These are phyloP conservation scores for Luffa aegyptiaca DNA, from an alignment of 306 rosid genomes.

Conservation along the genomic window DNA sequence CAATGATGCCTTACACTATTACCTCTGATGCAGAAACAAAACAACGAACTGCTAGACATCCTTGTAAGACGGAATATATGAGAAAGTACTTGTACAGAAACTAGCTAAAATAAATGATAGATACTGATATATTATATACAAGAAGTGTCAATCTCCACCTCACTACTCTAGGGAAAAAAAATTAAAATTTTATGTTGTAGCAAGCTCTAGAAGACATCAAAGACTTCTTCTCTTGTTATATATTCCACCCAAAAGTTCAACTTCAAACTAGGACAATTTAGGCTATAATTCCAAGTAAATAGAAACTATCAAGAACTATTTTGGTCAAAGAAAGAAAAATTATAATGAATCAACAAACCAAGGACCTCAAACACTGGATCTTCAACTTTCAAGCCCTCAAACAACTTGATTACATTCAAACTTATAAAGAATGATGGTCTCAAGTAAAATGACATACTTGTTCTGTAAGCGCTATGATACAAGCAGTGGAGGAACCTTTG, in stretches of 20 bases:
- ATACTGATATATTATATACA: neutral
- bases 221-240: neutral
- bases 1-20: constrained; percentile 17
- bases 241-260: neutral
- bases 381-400: constrained; percentile 5
- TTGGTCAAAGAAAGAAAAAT: neutral
- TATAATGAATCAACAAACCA: neutral
- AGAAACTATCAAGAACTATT: neutral
- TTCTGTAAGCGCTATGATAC: constrained; percentile 86
- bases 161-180: neutral
- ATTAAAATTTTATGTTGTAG: no score
- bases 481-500: constrained; percentile 91
- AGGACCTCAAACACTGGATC: neutral
- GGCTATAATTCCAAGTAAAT: neutral
- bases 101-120: neutral
- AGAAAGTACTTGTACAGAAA: neutral
- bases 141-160: neutral
- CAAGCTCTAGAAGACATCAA: neutral
- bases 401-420: neutral
- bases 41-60: neutral
- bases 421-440: neutral
- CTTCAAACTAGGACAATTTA: neutral
- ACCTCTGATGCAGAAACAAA: neutral
- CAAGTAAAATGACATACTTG: constrained; percentile 36
- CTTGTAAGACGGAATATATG: neutral